A percentile compares a stretch with the other conserved stretches of the same genome.
Evolutionary conservation across 1,284 basidiomycete genomes (phyloP).

Genomic region (Melampsora occidentalis): DNA sequence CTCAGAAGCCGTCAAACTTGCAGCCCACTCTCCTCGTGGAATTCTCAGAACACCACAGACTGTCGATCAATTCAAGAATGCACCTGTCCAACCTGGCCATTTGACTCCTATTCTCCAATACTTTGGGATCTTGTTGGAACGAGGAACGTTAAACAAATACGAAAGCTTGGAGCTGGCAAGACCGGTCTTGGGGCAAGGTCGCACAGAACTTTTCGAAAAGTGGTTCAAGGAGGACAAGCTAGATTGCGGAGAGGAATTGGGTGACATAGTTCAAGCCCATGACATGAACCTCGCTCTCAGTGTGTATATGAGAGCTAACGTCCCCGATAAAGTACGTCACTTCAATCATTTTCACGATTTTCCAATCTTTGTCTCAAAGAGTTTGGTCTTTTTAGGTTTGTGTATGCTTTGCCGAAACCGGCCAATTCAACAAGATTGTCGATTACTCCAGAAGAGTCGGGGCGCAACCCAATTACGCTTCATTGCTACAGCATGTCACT

Average conservation of each 20-base stretch:
- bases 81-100: constrained; percentile 82
- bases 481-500: constrained; percentile 95
- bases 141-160: constrained; percentile 93
- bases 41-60: constrained; percentile 92
- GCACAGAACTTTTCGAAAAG: constrained; percentile 96
- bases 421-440: constrained; percentile 97
- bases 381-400: constrained; percentile 54
- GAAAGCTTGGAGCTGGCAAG: constrained; percentile 95
- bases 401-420: constrained; percentile 98
- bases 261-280: constrained; percentile 89
- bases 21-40: constrained; percentile 93
- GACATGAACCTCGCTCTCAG: constrained; percentile 99
- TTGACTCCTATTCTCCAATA: constrained; percentile 97
- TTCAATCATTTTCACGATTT: neutral
- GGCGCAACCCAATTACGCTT: constrained; percentile 88
- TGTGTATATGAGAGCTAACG: constrained; percentile 95
- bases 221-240: constrained; percentile 99
- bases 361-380: neutral
- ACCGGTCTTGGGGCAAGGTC: constrained; percentile 91
- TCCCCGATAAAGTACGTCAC: constrained; percentile 85
- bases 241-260: constrained; percentile 96
- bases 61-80: constrained; percentile 96
- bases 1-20: constrained; percentile 95
- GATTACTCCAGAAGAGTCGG: constrained; percentile 97
- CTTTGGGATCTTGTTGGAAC: constrained; percentile 95